phyloP scores from a whole-genome alignment of 257 asterid species.

The Catharanthus roseus region DNA sequence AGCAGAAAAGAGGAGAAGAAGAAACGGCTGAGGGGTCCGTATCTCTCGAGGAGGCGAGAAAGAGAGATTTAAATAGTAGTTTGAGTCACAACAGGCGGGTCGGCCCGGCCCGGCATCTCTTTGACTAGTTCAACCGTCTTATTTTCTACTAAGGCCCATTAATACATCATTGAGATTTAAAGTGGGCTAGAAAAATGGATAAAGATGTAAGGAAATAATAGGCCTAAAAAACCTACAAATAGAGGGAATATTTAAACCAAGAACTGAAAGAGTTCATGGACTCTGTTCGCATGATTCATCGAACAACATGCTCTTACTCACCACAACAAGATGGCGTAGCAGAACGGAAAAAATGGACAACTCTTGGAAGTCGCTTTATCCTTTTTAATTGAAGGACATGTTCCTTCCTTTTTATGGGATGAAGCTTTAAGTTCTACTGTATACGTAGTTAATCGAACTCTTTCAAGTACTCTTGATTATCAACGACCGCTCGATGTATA shows the following conservation, averaged over 20 bases:
- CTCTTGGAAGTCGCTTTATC: background rate
- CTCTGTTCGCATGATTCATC: background rate
- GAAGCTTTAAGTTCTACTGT: background rate
- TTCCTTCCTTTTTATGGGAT: background rate
- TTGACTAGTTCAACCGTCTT: too few relatives aligned
- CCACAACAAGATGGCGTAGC: background rate
- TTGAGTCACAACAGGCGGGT: too few relatives aligned
- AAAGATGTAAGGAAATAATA: too few relatives aligned
- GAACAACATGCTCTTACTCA: background rate
- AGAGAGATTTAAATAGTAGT: too few relatives aligned
- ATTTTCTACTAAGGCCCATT: too few relatives aligned
- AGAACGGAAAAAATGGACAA: background rate
- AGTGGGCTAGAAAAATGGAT: too few relatives aligned
- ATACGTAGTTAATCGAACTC: background rate
- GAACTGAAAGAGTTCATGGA: background rate
- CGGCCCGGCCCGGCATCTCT: too few relatives aligned
- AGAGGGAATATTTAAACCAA: background rate
- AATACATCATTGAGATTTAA: too few relatives aligned
- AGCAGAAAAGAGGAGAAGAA: too few relatives aligned
- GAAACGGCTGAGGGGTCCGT: too few relatives aligned
- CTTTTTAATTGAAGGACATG: background rate
- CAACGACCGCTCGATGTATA: background rate
- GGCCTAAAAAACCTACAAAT: too few relatives aligned
- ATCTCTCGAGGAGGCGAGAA: too few relatives aligned
- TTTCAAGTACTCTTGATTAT: constrained; percentile 5